Conservation (phyloP, 306 rosid genomes). For the Prunus persica region DNA sequence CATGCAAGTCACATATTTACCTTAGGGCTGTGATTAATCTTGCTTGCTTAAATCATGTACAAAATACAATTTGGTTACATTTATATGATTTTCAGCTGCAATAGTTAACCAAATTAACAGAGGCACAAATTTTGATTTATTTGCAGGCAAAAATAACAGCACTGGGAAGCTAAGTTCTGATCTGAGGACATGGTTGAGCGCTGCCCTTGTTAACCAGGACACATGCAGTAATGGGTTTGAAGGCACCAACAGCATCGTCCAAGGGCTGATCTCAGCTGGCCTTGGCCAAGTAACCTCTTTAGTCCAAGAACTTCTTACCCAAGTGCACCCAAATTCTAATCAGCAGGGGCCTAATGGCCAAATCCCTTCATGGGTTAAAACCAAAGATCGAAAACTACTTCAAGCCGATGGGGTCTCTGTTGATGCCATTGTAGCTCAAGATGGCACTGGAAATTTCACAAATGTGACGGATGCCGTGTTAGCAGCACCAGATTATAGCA, state of each 20-base stretch:
- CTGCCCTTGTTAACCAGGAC: slow-evolving; percentile 58
- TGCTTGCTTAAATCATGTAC: too few relatives aligned
- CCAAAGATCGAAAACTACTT: slow-evolving; percentile 44
- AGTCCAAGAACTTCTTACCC: slow-evolving; percentile 44
- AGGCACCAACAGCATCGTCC: slow-evolving; percentile 58
- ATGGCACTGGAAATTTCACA: slow-evolving; percentile 67
- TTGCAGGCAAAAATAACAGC: slow-evolving; percentile 56
- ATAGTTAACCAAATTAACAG: neutral
- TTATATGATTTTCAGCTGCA: neutral
- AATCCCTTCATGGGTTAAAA: slow-evolving; percentile 60
- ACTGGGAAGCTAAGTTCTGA: slow-evolving; percentile 72
- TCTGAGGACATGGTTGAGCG: slow-evolving; percentile 87
- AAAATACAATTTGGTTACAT: too few relatives aligned
- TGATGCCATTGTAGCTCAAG: slow-evolving; percentile 62
- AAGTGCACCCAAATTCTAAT: slow-evolving; percentile 35
- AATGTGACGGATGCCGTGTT: slow-evolving; percentile 59
- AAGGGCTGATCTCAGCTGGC: slow-evolving; percentile 37
- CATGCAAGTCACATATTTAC: neutral
- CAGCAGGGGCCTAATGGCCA: neutral
- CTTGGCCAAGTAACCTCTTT: slow-evolving; percentile 45
- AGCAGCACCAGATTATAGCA: slow-evolving; percentile 78
- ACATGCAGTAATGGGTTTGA: slow-evolving; percentile 85
- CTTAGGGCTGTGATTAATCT: too few relatives aligned
- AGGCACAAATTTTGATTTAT: neutral
- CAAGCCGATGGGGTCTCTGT: slow-evolving; percentile 33